Evolutionary conservation across 1,139 yeast species (phyloP).

Genomic region (Maudiozyma humilis): DNA sequence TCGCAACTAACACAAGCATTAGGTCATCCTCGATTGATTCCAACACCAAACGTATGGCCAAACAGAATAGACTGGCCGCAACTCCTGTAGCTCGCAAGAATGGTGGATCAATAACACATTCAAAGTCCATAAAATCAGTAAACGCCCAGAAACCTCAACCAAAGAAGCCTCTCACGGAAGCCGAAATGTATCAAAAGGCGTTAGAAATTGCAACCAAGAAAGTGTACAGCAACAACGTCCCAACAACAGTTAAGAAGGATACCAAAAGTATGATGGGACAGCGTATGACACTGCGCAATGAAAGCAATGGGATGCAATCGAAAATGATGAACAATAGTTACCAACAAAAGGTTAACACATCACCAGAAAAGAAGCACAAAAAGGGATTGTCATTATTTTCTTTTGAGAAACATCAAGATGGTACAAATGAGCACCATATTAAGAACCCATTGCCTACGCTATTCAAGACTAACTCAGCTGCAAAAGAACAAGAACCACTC

Average conservation of each 20-base stretch:
- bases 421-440: not conserved
- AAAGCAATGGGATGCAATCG: not conserved
- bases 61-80: not conserved
- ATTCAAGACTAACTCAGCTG: not conserved
- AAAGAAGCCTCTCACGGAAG: constrained; percentile 18
- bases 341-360: constrained; percentile 1
- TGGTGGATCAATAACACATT: not conserved
- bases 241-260: not conserved
- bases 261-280: constrained; percentile 18
- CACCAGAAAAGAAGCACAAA: constrained; percentile 2
- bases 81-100: not conserved
- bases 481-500: not conserved
- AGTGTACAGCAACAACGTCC: constrained; percentile 20
- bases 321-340: not conserved
- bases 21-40: not conserved
- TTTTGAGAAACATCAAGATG: constrained; percentile 3
- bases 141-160: constrained; percentile 1
- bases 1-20: not conserved
- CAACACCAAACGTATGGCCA: not conserved
- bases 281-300: constrained; percentile 20
- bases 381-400: constrained; percentile 7
- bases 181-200: constrained; percentile 31
- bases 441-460: not conserved
- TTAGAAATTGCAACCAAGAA: constrained; percentile 28
- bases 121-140: not conserved